Evolutionary conservation across 176 grass and related monocot genomes (phyloP).

Genomic region (Miscanthus lutarioriparius): DNA sequence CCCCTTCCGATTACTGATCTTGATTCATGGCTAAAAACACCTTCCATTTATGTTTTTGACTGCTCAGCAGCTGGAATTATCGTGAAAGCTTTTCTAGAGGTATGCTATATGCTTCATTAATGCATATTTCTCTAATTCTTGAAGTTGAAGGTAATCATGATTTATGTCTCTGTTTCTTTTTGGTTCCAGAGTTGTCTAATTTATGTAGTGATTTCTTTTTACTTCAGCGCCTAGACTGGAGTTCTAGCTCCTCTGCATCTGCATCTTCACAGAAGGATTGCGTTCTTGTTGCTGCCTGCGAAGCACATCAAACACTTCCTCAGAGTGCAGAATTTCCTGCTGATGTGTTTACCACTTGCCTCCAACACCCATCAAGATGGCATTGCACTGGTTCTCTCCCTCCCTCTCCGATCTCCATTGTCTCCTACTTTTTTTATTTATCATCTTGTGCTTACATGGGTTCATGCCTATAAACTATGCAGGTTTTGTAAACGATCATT

Average conservation of each 20-base stretch:
- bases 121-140: background rate
- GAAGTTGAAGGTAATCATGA: constrained; percentile 16
- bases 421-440: constrained; percentile 1
- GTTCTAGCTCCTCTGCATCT: constrained; percentile 60
- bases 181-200: constrained; percentile 23
- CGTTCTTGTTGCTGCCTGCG: constrained; percentile 96
- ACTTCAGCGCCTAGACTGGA: constrained; percentile 69
- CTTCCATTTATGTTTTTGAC: constrained; percentile 98
- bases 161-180: constrained; percentile 12
- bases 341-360: constrained; percentile 94
- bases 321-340: constrained; percentile 96
- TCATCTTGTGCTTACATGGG: constrained; percentile 18
- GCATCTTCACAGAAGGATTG: constrained; percentile 81
- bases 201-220: constrained; percentile 23
- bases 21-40: constrained; percentile 94
- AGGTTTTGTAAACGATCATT: constrained; percentile 91
- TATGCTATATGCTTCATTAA: constrained; percentile 37
- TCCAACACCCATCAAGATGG: constrained; percentile 98
- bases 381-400: constrained; percentile 70
- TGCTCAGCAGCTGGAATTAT: constrained; percentile 92
- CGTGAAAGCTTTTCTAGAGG: constrained; percentile 88
- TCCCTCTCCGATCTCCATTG: background rate
- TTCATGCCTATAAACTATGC: constrained; percentile 31
- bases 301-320: constrained; percentile 91
- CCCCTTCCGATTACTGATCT: constrained; percentile 92